Evolutionary conservation across 78 protist species (phyloP).

Genomic region (Creolimax fragrantissima): DNA sequence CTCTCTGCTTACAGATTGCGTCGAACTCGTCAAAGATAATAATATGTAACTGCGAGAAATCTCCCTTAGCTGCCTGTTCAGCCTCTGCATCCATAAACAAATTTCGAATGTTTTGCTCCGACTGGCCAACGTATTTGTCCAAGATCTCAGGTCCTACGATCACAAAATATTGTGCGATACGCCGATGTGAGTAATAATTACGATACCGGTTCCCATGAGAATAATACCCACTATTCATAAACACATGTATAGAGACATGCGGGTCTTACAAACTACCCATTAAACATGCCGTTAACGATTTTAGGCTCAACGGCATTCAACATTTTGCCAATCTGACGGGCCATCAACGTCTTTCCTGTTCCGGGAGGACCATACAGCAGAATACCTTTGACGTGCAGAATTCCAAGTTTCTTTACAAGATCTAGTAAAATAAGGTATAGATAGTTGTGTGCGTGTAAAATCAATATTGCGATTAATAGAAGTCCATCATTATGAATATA

Average conservation of each 20-base stretch:
- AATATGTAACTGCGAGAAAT: constrained; percentile 86
- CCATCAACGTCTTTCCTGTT: constrained; percentile 97
- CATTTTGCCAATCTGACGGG: constrained; percentile 97
- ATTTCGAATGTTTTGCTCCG: constrained; percentile 92
- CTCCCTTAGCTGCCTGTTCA: constrained; percentile 68
- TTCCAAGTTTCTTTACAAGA: constrained; percentile 75
- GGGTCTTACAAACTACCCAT: too few species aligned
- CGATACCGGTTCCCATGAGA: too few species aligned
- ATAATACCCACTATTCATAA: too few species aligned
- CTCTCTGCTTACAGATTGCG: constrained; percentile 92
- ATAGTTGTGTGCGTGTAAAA: neutral
- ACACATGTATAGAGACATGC: too few species aligned
- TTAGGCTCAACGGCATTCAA: constrained; percentile 89
- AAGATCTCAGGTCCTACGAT: constrained; percentile 77
- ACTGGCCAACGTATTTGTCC: constrained; percentile 88
- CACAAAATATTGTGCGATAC: too few species aligned
- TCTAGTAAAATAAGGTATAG: neutral
- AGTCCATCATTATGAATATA: too few species aligned
- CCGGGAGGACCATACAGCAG: constrained; percentile 98
- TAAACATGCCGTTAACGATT: constrained; percentile 67
- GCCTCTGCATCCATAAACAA: constrained; percentile 84
- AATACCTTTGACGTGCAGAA: constrained; percentile 90
- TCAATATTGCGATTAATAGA: too few species aligned
- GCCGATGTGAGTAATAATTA: too few species aligned
- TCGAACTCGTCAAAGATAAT: constrained; percentile 98